Base-by-base conservation (phyloP, 2,329 filamentous ascomycete genomes). In the Xylariomycetidae sp. region DNA sequence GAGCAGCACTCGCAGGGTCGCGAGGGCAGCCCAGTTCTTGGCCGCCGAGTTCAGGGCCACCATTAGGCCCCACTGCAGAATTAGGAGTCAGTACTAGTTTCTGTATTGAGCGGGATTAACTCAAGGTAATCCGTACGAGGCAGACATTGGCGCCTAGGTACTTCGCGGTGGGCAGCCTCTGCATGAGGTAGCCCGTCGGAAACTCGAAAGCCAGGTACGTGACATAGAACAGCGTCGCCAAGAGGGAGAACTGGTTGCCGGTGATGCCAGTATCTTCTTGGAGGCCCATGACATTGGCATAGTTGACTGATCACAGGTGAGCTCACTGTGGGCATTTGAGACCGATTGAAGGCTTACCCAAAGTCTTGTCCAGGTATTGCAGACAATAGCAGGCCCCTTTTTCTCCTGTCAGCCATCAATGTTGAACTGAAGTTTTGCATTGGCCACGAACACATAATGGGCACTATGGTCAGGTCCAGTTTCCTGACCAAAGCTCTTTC, bases 131-230 rank as follows among this genome's bases (percentile, higher is more conserved):
- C n/a, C n/a, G n/a, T n/a, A n/a, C n/a, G n/a, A n/a, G n/a, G n/a
- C n/a, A n/a, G 1, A 68, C 59, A 31, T 66, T 64, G 26, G 54
- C 48, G 2, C 69, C 68, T 5, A 77, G 56, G 35, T 71, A 74
- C 44, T 74, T 75, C 18, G 69, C 70, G 0, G 66, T 67, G 0
- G 72, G 72, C 1, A 75, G 53, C 6, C 66, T 59, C 45, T 76
- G 71, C 62, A 76, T 72, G 7, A 69, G 56, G 41, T 66, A 71
- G 6, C 59, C 67, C 2, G 53, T 57, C 11, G 56, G 52, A 34
- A 57, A 49, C 36, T 57, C 53, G 25, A 51, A 53, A 12, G 44
- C 52, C 4, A 56, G 46, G 30, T 55, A 57, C 4, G 50, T 54
- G 13, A 57, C 48, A 37, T 57, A 57, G 41, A 57, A 58, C n/a